Percentiles rank a stretch among this genome's conserved stretches.
phyloP scores from a whole-genome alignment of 305 asterid genomes.

The Fraxinus xanthoxyloides region DNA sequence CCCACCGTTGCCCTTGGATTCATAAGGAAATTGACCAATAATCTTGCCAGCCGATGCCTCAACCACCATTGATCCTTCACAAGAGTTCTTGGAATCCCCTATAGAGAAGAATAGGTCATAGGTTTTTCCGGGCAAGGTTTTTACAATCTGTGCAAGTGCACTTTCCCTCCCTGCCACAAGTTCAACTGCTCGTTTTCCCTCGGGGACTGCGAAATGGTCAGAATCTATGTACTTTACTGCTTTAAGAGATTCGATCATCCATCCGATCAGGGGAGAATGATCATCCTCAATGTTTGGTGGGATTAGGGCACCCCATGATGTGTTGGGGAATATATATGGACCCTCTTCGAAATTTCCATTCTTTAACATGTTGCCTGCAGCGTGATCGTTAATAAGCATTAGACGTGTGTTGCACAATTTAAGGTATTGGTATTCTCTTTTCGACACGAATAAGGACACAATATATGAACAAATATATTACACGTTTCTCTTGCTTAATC shows the following conservation, averaged over 20 bases:
- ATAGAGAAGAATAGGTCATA: constrained; percentile 51
- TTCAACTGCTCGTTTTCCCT: constrained; percentile 35
- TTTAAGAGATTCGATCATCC: constrained; percentile 44
- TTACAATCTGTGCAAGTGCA: constrained; percentile 29
- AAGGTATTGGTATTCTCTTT: too few relatives aligned
- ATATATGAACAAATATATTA: too few relatives aligned
- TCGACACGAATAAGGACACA: too few relatives aligned
- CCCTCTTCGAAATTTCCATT: constrained; percentile 52
- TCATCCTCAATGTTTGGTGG: constrained; percentile 25
- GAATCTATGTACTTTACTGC: constrained; percentile 44
- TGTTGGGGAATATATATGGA: constrained; percentile 37
- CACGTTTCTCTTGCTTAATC: too few relatives aligned
- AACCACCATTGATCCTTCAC: constrained; percentile 71
- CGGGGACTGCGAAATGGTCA: constrained; percentile 30
- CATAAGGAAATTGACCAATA: constrained; percentile 47
- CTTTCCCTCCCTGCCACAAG: constrained; percentile 40
- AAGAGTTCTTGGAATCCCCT: constrained; percentile 66
- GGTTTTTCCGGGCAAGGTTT: constrained; percentile 30
- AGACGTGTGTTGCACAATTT: too few relatives aligned
- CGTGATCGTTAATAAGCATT: neutral
- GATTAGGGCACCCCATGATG: constrained; percentile 32
- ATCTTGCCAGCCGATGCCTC: constrained; percentile 60
- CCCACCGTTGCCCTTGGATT: constrained; percentile 62
- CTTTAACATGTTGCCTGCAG: constrained; percentile 69
- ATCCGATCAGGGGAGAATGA: constrained; percentile 39